These are phyloP conservation scores for Penicillium italicum DNA, from an alignment of 2,329 filamentous ascomycete genomes.

Conservation along the genomic window DNA sequence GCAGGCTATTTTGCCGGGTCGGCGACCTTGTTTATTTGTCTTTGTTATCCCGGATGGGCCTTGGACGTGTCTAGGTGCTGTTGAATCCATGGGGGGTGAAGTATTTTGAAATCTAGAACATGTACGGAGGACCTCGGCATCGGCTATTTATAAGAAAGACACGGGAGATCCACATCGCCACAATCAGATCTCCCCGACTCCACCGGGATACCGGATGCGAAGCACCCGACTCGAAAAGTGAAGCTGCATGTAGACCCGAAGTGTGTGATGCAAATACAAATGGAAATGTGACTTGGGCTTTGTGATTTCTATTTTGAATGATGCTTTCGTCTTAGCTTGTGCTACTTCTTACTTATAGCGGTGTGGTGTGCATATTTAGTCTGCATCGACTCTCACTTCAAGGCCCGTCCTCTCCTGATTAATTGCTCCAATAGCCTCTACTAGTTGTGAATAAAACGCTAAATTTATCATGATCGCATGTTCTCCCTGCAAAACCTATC, in stretches of 20 bases:
- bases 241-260: background rate
- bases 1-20: slow-evolving; percentile 6
- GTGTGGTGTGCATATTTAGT: background rate
- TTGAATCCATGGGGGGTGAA: background rate
- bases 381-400: background rate
- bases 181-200: background rate
- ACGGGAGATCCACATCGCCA: background rate
- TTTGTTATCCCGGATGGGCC: background rate
- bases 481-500: background rate
- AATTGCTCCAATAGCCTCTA: background rate
- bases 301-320: background rate
- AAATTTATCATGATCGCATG: background rate
- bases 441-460: background rate
- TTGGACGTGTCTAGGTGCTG: background rate
- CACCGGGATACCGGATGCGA: no score
- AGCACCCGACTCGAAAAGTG: background rate
- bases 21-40: slow-evolving; percentile 1
- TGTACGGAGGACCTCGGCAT: background rate
- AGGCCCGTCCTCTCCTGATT: background rate
- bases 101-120: background rate
- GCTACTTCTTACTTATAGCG: background rate
- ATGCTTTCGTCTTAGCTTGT: background rate
- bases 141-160: background rate
- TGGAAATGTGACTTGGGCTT: background rate
- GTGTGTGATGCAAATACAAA: background rate